phyloP scores from a whole-genome alignment of 495 filamentous ascomycete species.

The Aspergillus leporis region DNA sequence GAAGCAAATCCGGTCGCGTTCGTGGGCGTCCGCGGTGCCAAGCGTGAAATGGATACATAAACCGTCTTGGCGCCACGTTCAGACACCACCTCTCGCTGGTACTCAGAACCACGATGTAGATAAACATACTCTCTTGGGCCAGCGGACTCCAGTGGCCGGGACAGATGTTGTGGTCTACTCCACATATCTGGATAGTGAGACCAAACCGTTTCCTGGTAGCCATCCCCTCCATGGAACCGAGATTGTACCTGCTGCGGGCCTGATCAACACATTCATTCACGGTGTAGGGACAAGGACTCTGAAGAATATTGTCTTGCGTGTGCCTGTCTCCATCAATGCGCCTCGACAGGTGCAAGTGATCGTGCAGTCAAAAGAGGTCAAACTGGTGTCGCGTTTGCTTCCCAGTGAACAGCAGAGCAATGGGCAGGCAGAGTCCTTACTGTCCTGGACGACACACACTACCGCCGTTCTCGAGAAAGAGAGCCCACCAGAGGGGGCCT shows the following conservation, averaged over 20 bases:
- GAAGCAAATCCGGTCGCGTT: slow-evolving; percentile 31
- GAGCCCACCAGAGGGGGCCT: background rate
- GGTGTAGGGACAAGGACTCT: slow-evolving; percentile 19
- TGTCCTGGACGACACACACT: slow-evolving; percentile 39
- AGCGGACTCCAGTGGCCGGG: slow-evolving; percentile 26
- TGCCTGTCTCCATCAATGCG: slow-evolving; percentile 34
- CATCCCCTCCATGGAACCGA: slow-evolving; percentile 40
- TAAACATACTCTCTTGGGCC: slow-evolving; percentile 35
- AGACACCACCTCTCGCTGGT: slow-evolving; percentile 12
- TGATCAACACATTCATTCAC: slow-evolving; percentile 40
- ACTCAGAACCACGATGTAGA: slow-evolving; percentile 26
- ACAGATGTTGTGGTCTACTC: slow-evolving; percentile 25
- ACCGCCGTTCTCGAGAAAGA: slow-evolving; percentile 17
- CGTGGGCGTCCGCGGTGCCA: slow-evolving; percentile 34
- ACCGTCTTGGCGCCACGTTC: slow-evolving; percentile 52
- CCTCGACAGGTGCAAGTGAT: slow-evolving; percentile 38
- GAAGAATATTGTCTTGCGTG: slow-evolving; percentile 22
- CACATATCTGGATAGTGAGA: slow-evolving; percentile 29
- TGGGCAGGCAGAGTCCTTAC: slow-evolving; percentile 16
- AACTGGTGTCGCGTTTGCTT: slow-evolving; percentile 32
- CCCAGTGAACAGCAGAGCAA: background rate
- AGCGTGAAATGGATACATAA: slow-evolving; percentile 50
- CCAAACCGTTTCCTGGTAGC: slow-evolving; percentile 35
- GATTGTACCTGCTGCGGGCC: slow-evolving; percentile 42
- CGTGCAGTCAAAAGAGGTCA: slow-evolving; percentile 22